Conservation (phyloP, 768 basidiomycete species). For the Leccinum variicolor region DNA sequence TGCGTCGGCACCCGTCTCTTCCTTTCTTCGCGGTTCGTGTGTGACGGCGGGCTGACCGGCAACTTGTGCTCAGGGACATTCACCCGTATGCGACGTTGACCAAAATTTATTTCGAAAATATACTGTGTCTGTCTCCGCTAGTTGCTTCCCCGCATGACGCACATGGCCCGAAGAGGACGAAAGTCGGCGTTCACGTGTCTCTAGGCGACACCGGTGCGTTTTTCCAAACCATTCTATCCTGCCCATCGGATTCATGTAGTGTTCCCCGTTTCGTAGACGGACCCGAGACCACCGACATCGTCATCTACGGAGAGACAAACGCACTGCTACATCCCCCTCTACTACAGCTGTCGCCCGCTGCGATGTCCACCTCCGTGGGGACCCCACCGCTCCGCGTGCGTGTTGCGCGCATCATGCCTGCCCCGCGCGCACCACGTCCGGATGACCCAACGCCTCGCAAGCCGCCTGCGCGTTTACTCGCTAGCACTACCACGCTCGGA, state of each 20-base stretch:
- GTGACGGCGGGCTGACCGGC: not conserved
- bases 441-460: conserved; percentile 78
- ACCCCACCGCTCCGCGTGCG: conserved; percentile 34
- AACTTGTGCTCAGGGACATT: conserved; percentile 49
- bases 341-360: conserved; percentile 8
- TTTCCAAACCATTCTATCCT: not conserved
- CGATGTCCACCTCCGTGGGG: conserved; percentile 19
- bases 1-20: conserved; percentile 29
- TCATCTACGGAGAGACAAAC: conserved; percentile 47
- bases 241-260: not conserved
- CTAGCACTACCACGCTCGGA: conserved; percentile 1
- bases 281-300: conserved; percentile 65
- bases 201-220: conserved; percentile 61
- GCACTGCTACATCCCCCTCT: conserved; percentile 8
- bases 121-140: conserved; percentile 52
- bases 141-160: conserved; percentile 18
- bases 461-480: conserved; percentile 43
- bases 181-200: conserved; percentile 61
- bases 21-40: not conserved
- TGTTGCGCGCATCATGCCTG: conserved; percentile 56
- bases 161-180: conserved; percentile 33
- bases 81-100: conserved; percentile 63
- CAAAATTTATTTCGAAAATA: conserved; percentile 67
- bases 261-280: conserved; percentile 41
- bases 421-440: conserved; percentile 51